Conservation (phyloP, 148 eudicot genomes). For the Persicaria tinctoria region DNA sequence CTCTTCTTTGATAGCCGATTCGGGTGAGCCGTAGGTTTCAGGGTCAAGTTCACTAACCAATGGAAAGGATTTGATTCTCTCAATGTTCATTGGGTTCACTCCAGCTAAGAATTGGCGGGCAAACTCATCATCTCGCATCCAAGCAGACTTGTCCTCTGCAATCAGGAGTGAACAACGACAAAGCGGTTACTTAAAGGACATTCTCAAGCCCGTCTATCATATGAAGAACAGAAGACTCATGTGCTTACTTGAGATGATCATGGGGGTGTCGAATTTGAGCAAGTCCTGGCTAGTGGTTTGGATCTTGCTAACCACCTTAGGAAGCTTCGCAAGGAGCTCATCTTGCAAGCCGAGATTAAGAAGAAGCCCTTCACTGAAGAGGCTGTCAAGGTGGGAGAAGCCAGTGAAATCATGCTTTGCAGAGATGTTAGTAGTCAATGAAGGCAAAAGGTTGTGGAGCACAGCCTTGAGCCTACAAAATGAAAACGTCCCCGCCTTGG, state of each 20-base stretch:
- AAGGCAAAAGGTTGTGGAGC: conserved; percentile 74
- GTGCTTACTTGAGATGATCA: conserved; percentile 64
- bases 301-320: conserved; percentile 44
- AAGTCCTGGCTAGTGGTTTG: conserved; percentile 55
- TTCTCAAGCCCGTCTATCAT: no score
- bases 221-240: neutral
- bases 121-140: conserved; percentile 96
- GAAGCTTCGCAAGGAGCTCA: conserved; percentile 62
- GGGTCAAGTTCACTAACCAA: conserved; percentile 85
- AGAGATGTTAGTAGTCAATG: conserved; percentile 66
- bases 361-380: conserved; percentile 69
- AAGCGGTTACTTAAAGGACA: neutral
- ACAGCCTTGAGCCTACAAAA: conserved; percentile 75
- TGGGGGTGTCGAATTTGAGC: conserved; percentile 76
- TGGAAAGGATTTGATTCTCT: conserved; percentile 65
- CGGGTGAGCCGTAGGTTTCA: conserved; percentile 55
- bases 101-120: conserved; percentile 89
- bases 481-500: conserved; percentile 60
- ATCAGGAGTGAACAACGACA: neutral
- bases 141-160: conserved; percentile 88
- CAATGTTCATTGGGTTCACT: conserved; percentile 73
- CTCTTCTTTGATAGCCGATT: conserved; percentile 76
- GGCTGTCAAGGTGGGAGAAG: conserved; percentile 71
- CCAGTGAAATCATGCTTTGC: conserved; percentile 75
- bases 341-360: conserved; percentile 69